Base-by-base conservation (phyloP, 257 asterid species). In the Lavandula angustifolia region DNA sequence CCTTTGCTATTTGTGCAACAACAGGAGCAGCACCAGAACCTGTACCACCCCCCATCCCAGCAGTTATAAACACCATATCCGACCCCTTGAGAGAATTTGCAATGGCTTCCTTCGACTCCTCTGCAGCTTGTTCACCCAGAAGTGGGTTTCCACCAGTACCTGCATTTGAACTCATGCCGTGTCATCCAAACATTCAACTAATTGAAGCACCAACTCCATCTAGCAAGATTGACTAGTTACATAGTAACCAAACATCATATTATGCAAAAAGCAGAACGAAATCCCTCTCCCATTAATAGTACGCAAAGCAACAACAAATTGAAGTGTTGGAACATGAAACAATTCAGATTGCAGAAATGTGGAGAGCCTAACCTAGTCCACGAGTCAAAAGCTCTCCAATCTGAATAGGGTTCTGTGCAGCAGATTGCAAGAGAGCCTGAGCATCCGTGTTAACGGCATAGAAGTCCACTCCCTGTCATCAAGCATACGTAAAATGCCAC, bases 11-110 rank as follows among this genome's bases (percentile, higher is more conserved):
- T 78, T 88, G 89, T 40, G 99, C 98, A 74, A 91, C 99, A 42
- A 94, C 79, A 49, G 98, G 95, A 54, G 99, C 99, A 62, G 99
- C 99, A 75, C 98, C 99, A 47, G 99, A 94, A 62, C 99, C 99
- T 4, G 99, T 94, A 73, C 99, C 99, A 54, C 99, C 99, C 53
- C 99, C 99, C 99, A 94, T 94, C 37, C 99, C 99, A 1, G 99
- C 99, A 46, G 99, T 90, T 84, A 94, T 86, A 74, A 94, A 94
- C 72, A 94, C 99, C 97, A 94, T 86, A 78, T 94, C 99, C 13
- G 99, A 94, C 65, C 99, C 97, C 80, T 79, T 94, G 41, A 90
- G 92, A 57, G 98, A 79, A 80, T 71, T 86, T 58, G 92, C 86
- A 64, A 94, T 94, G 70, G 85, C 77, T 60, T 94, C 99, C 82